A percentile compares a stretch with the other conserved stretches of the same genome.
These are phyloP conservation scores for Zostera marina DNA, from an alignment of 116 monocot genomes.

Conservation along the genomic window DNA sequence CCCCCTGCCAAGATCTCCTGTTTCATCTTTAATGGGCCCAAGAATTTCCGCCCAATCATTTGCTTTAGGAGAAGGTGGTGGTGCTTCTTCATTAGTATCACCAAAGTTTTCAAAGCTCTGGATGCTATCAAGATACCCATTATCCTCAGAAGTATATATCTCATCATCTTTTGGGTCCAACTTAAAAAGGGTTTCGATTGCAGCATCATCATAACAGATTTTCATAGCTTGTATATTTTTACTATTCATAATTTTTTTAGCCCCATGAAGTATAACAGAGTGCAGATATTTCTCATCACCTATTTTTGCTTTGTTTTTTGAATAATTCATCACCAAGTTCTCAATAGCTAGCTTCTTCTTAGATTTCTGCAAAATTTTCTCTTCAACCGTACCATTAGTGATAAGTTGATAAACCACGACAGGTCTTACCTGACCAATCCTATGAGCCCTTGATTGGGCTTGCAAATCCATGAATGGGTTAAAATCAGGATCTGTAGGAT, in stretches of 20 bases:
- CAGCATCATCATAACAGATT: slow-evolving; percentile 32
- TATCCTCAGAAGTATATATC: slow-evolving; percentile 18
- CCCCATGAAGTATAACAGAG: slow-evolving; percentile 28
- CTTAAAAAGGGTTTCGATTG: slow-evolving; percentile 30
- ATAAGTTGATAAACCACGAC: slow-evolving; percentile 45
- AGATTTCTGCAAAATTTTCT: slow-evolving; percentile 37
- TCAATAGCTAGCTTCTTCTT: slow-evolving; percentile 39
- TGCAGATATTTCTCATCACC: slow-evolving; percentile 21
- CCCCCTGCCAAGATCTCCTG: slow-evolving; percentile 22
- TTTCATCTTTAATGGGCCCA: slow-evolving; percentile 8
- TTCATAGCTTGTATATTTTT: slow-evolving; percentile 17
- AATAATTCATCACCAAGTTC: slow-evolving; percentile 37
- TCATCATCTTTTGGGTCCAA: slow-evolving; percentile 28
- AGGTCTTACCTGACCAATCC: slow-evolving; percentile 38
- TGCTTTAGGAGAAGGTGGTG: slow-evolving; percentile 10
- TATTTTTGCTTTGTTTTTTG: no score
- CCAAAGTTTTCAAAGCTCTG: slow-evolving; percentile 24
- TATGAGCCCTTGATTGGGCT: slow-evolving; percentile 48
- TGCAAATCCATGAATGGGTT: slow-evolving; percentile 50
- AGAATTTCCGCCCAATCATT: slow-evolving; percentile 26
- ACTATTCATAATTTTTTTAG: slow-evolving; percentile 21
- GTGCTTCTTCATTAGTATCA: slow-evolving; percentile 6
- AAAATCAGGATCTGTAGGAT: slow-evolving; percentile 42
- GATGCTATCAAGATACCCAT: slow-evolving; percentile 43
- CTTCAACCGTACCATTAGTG: slow-evolving; percentile 39